Percentiles rank a stretch among this genome's conserved stretches.
Conservation (phyloP, 129 eudicot genomes). For the Dittrichia graveolens region DNA sequence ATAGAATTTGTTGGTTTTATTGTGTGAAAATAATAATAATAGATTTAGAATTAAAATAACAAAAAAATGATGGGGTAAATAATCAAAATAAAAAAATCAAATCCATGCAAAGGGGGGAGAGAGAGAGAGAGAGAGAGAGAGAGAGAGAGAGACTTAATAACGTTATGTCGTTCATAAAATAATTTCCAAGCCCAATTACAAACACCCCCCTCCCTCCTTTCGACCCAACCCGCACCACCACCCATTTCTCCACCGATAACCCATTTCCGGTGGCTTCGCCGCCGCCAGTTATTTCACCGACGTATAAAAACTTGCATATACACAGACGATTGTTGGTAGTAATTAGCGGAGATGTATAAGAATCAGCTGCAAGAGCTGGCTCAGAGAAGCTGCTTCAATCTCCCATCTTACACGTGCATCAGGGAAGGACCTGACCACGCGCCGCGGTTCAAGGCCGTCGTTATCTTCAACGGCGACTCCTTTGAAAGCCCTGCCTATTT, state of each 20-base stretch:
- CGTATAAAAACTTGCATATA: not conserved
- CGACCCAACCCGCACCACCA: not conserved
- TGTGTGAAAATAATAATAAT: too few relatives aligned
- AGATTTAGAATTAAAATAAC: too few relatives aligned
- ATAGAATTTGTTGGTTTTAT: too few relatives aligned
- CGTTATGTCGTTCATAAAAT: constrained; percentile 25
- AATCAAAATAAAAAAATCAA: constrained; percentile 17
- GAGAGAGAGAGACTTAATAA: not conserved
- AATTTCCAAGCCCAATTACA: constrained; percentile 25
- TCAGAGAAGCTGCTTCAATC: constrained; percentile 85
- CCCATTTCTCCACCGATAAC: constrained; percentile 20
- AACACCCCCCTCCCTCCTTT: not conserved
- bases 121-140: not conserved
- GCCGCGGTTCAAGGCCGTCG: constrained; percentile 72
- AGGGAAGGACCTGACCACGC: constrained; percentile 94
- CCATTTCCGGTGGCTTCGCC: constrained; percentile 19
- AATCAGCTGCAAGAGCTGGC: constrained; percentile 94
- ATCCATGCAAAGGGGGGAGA: constrained; percentile 38
- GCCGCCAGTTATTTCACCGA: not conserved
- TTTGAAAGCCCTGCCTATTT: constrained; percentile 67
- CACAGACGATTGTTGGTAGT: not conserved
- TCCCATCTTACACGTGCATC: constrained; percentile 72
- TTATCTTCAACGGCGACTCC: constrained; percentile 68
- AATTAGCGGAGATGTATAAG: constrained; percentile 59
- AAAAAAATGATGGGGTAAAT: not conserved